Base-by-base conservation (phyloP, 352 stramenopile species). In the Pythium pyrilobum region DNA sequence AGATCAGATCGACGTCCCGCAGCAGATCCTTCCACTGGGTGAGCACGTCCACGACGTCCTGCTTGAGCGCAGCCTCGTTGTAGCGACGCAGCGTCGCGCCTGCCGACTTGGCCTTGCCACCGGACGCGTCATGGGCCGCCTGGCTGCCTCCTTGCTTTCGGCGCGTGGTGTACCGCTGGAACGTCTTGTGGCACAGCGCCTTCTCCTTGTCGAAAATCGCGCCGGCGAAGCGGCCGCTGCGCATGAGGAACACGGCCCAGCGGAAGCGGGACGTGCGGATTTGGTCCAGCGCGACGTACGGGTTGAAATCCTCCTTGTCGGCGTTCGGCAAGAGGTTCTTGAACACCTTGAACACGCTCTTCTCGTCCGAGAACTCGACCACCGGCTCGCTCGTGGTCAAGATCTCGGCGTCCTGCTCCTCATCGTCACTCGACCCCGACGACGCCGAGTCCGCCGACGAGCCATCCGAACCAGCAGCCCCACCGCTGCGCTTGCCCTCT, bases 101-200 rank as follows among this genome's bases (percentile, higher is more conserved):
- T 2, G 96, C 85, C 0, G 86, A 97, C 59, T 98, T 98, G 33
- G 92, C 87, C 50, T 96, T 96, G 25, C 76, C 62, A 11, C 83
- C 83, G 10, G 72, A 61, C 1, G 64, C 69, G 52, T 98, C 94
- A 40, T 93, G 84, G 5, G 77, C 71, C 0, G 88, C 96, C 72
- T 98, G 94, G 12, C 80, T 87, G 6, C 94, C 95, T 21, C 94
- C 94, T 62, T 98, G 94, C 48, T 97, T 97, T 47, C 92, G 84
- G 31, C 94, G 81, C 6, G 93, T 87, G 8, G 94, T 98, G 71
- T 98, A 98, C 16, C 89, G 73, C 52, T 94, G 81, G 40, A 92
- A 97, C 36, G 91, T 93, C 65, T 94, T 96, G 66, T 98, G 94
- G 36, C 80, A 81, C 16, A 98, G 25, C 32, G 90, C 95, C 61